Percentiles rank a stretch among this genome's conserved stretches.
These are phyloP conservation scores for Vitis hybrid DNA, from an alignment of 177 flowering plant genomes.

Conservation along the genomic window DNA sequence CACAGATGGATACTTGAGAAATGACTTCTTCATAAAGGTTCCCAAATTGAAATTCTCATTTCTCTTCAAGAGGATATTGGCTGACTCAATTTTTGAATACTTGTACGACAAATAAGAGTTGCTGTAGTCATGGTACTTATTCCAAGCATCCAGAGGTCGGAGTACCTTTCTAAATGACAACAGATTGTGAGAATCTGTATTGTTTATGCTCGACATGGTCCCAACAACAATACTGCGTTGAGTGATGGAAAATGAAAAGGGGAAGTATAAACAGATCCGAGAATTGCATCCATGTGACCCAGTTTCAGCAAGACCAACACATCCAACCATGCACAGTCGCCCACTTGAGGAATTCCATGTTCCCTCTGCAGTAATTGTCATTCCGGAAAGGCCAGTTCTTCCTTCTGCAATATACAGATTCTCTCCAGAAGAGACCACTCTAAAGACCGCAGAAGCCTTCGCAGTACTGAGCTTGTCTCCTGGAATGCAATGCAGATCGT, in stretches of 20 bases:
- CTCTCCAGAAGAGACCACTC: not conserved
- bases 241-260: slow-evolving; percentile 11
- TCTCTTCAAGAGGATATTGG: too few relatives aligned
- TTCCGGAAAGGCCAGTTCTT: slow-evolving; percentile 6
- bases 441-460: not conserved
- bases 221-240: slow-evolving; percentile 9
- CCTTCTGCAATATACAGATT: not conserved
- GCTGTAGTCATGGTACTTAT: too few relatives aligned
- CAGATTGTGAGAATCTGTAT: too few relatives aligned
- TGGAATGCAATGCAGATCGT: not conserved
- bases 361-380: slow-evolving; percentile 11
- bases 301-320: not conserved
- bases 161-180: too few relatives aligned
- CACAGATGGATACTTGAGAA: too few relatives aligned
- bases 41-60: too few relatives aligned
- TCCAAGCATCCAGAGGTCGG: too few relatives aligned
- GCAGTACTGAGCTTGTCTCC: not conserved
- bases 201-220: not conserved
- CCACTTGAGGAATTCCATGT: slow-evolving; percentile 9
- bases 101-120: too few relatives aligned
- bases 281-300: slow-evolving; percentile 8
- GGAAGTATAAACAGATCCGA: slow-evolving; percentile 12
- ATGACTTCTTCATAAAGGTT: too few relatives aligned
- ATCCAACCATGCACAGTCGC: slow-evolving; percentile 21
- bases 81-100: too few relatives aligned